Evolutionary conservation across 768 basidiomycete species (phyloP).

Genomic region (Leccinellum rugosiceps): DNA sequence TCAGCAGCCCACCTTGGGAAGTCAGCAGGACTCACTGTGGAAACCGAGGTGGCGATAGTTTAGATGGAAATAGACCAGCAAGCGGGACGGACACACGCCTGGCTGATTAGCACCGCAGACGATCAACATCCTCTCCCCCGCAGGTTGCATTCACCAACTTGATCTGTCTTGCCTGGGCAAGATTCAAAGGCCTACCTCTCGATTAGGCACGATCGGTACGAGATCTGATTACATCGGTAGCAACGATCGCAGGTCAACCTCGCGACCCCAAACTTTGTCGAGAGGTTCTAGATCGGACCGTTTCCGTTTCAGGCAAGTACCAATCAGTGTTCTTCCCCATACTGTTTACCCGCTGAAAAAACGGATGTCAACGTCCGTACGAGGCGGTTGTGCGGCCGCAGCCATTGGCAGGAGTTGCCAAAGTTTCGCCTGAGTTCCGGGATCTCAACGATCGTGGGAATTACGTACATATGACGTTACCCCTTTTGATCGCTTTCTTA

Average conservation of each 20-base stretch:
- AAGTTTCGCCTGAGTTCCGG: too few species aligned
- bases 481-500: neutral
- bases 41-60: neutral
- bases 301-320: too few species aligned
- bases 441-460: conserved; percentile 7
- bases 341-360: neutral
- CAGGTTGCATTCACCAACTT: neutral
- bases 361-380: neutral
- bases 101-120: neutral
- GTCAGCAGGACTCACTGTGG: conserved; percentile 1
- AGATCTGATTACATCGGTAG: neutral
- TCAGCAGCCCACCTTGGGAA: conserved; percentile 13
- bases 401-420: neutral
- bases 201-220: neutral
- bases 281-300: neutral
- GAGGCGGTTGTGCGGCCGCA: neutral
- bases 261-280: neutral
- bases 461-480: neutral
- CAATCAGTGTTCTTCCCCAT: neutral
- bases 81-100: neutral
- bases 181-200: neutral
- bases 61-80: neutral
- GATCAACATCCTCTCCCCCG: too few species aligned
- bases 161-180: neutral
- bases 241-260: neutral